Evolutionary conservation across 768 basidiomycete species (phyloP), one percentile per base, ranked within the genome.

Genomic region (Lentinus tigrinus): DNA sequence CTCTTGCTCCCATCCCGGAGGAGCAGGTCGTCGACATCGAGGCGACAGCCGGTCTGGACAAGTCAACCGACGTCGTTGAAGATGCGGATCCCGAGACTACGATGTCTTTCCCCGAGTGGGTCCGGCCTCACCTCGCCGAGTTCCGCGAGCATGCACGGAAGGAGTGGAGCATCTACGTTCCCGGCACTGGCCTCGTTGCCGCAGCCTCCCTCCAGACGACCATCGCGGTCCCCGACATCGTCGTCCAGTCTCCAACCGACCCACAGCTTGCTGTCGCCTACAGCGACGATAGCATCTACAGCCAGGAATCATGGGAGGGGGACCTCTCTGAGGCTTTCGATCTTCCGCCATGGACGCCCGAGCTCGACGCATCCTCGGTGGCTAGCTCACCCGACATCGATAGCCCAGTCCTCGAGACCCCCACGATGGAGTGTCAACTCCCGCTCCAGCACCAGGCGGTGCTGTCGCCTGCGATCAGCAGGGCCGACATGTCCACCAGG

Each of bases 71-170:
- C 44, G 21, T 31, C 14, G 31, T 11, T 31, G 31, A 7, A 7
- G 31, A 31, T 6, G 31, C 39, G 4, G 43, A 46, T 23, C 11
- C 24, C 0, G 43, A 56, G 50, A 42, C 60, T n/a, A 24, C 51
- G 7, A 38, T 53, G 34, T 44, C 23, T 6, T 61, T 53, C 31
- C 55, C 55, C 31, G 55, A 56, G 21, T 61, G 60, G 55, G 47
- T 61, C 40, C 60, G 60, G 23, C 60, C 50, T 40, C 47, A 61
- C 52, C 46, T 57, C 7, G 21, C 38, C 14, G 46, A 52, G 28
- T 43, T 57, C 40, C 60, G 47, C 21, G 60, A 57, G n/a, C 55
- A 57, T 10, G 48, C 58, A 34, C 50, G 31, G 21, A 52, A 49
- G 19, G 31, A 60, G 10, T 55, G 53, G 58, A 46, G 36, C 11